These are phyloP conservation scores for Arxiozyma telluris DNA, from an alignment of 1,139 yeast genomes.

Conservation along the genomic window DNA sequence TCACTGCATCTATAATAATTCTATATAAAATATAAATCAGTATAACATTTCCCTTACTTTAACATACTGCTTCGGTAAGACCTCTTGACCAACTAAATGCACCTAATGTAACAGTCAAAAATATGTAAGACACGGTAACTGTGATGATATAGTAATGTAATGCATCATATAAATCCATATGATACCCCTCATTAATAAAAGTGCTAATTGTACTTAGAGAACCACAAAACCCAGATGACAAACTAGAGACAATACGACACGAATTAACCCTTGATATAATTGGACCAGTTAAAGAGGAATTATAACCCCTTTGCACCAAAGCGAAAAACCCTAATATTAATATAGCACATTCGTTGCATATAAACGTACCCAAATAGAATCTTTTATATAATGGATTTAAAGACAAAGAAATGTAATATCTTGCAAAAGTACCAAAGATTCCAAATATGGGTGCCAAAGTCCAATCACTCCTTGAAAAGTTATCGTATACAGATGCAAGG, in stretches of 20 bases:
- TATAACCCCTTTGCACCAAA: slow-evolving; percentile 42
- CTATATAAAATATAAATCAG: neutral
- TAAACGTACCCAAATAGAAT: slow-evolving; percentile 70
- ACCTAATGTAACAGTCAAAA: slow-evolving; percentile 44
- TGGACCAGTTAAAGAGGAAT: slow-evolving; percentile 10
- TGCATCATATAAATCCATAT: slow-evolving; percentile 13
- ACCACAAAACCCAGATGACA: slow-evolving; percentile 70
- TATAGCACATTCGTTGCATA: slow-evolving; percentile 57
- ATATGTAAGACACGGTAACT: slow-evolving; percentile 34
- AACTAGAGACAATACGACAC: slow-evolving; percentile 49
- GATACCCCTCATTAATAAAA: slow-evolving; percentile 56
- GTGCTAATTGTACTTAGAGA: slow-evolving; percentile 71
- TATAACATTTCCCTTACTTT: neutral
- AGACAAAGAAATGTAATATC: slow-evolving; percentile 47
- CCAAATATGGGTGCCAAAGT: slow-evolving; percentile 27
- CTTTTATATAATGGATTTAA: slow-evolving; percentile 36
- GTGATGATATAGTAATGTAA: slow-evolving; percentile 17
- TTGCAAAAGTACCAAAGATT: slow-evolving; percentile 30
- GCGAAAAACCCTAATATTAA: slow-evolving; percentile 47
- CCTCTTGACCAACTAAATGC: slow-evolving; percentile 36
- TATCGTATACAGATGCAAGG: slow-evolving; percentile 21
- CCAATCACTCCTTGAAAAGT: slow-evolving; percentile 25
- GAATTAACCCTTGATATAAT: slow-evolving; percentile 34
- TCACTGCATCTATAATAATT: neutral
- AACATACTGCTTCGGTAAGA: slow-evolving; percentile 15